Evolutionary conservation across 2,329 filamentous ascomycete species (phyloP), one percentile per base, ranked within the genome.

Genomic region (Pseudogymnoascus sp.): DNA sequence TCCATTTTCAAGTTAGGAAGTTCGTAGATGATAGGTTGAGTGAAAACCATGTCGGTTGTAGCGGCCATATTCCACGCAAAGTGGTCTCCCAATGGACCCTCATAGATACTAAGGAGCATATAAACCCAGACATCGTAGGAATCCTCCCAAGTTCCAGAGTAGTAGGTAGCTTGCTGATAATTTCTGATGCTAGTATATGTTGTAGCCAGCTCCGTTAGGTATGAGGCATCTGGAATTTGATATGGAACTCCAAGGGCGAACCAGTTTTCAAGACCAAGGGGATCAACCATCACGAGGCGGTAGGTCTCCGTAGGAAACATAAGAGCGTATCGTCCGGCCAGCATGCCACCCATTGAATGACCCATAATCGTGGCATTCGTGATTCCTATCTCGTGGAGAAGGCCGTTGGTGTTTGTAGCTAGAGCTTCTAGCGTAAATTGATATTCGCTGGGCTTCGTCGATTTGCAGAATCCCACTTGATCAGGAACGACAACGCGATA

Each of bases 401-500:
- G 72, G n/a, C 72, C 74, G 43, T 77, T 75, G 9, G 80, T 83
- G 73, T 84, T 84, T 66, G 74, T 74, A 1, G 79, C 78, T 5
- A 84, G 72, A 69, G 83, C 80, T 28, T 79, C 76, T 5, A 84
- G 73, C 28, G 76, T 80, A 73, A 81, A 83, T 68, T 84, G 81
- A 69, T 84, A 84, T 14, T 69, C 68, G 1, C 68, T 68, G 0
- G 80, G 79, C 71, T 84, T 84, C 21, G 78, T 76, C 12, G 80
- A 83, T 70, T 84, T 84, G 77, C 82, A 84, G 73, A 82, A 84
- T 64, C 82, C 82, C 53, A 84, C 72, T 66, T 84, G 81, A 66
- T 84, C 82, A 0, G 81, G 79, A 2, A 81, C 72, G 61, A 84
- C 77, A 62, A 84, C 79, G 42, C 82, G 79, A 67, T 81, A 83